Evolutionary conservation across 1,284 basidiomycete genomes (phyloP).

Genomic region (Leccinum cinnamomeum): DNA sequence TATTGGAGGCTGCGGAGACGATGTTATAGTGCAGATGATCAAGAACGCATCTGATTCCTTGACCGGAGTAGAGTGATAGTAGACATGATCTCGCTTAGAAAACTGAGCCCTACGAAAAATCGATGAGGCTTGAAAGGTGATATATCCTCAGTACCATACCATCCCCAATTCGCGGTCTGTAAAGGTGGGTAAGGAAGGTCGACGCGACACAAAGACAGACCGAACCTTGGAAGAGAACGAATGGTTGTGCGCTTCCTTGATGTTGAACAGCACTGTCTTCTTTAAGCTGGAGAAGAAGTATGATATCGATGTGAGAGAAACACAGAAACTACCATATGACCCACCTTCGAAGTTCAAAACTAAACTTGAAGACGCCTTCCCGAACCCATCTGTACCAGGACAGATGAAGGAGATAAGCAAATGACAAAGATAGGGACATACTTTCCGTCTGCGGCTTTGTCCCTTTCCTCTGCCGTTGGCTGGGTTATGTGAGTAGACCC

Average conservation of each 20-base stretch:
- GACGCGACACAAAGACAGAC: not conserved
- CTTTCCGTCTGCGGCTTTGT: constrained; percentile 63
- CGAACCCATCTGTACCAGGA: constrained; percentile 62
- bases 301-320: constrained; percentile 3
- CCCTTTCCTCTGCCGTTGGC: constrained; percentile 78
- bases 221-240: constrained; percentile 76
- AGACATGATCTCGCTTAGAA: constrained; percentile 72
- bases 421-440: constrained; percentile 29
- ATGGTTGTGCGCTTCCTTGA: constrained; percentile 83
- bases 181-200: constrained; percentile 13
- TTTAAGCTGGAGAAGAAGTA: constrained; percentile 39
- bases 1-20: constrained; percentile 57
- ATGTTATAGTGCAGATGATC: constrained; percentile 78
- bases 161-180: constrained; percentile 83
- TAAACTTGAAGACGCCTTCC: constrained; percentile 83
- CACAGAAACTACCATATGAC: not conserved
- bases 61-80: constrained; percentile 58
- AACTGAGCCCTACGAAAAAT: constrained; percentile 68
- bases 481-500: constrained; percentile 31
- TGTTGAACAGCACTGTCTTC: constrained; percentile 54
- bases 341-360: constrained; percentile 77
- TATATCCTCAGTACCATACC: constrained; percentile 43
- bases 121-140: constrained; percentile 1
- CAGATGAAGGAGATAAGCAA: not conserved
- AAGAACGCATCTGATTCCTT: constrained; percentile 66